A percentile compares a stretch with the other conserved stretches of the same genome.
phyloP scores from a whole-genome alignment of 257 asterid species.

The Parsonsia alboflavescens region DNA sequence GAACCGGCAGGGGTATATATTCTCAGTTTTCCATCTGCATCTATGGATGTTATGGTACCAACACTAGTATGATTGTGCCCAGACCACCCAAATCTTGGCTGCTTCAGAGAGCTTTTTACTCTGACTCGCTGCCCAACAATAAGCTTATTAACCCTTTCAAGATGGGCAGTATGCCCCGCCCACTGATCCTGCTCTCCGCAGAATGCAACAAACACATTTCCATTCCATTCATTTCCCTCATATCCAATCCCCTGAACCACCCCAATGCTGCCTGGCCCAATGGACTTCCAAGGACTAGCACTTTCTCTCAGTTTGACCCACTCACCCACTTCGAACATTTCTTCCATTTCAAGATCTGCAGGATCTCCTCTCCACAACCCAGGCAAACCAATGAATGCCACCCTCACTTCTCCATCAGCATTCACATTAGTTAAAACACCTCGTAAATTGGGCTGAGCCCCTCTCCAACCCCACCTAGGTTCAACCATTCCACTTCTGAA shows the following conservation, averaged over 20 bases:
- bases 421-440: slow-evolving; percentile 71
- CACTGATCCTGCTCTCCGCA: slow-evolving; percentile 91
- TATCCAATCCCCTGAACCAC: slow-evolving; percentile 79
- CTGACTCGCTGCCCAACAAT: slow-evolving; percentile 63
- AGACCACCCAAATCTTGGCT: slow-evolving; percentile 95
- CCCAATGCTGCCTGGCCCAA: slow-evolving; percentile 73
- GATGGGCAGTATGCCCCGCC: slow-evolving; percentile 51
- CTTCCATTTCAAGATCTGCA: slow-evolving; percentile 70
- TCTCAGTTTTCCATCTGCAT: slow-evolving; percentile 88
- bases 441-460: slow-evolving; percentile 55
- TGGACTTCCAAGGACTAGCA: slow-evolving; percentile 65
- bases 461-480: slow-evolving; percentile 99
- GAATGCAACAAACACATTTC: slow-evolving; percentile 58
- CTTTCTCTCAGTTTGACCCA: slow-evolving; percentile 70
- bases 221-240: slow-evolving; percentile 66
- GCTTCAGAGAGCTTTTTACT: slow-evolving; percentile 58
- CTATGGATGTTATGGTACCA: slow-evolving; percentile 78
- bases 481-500: slow-evolving; percentile 69
- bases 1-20: slow-evolving; percentile 90
- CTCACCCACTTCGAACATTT: slow-evolving; percentile 74
- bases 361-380: slow-evolving; percentile 95
- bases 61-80: slow-evolving; percentile 75
- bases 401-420: slow-evolving; percentile 85
- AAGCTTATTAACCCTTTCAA: slow-evolving; percentile 48
- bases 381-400: slow-evolving; percentile 65